Evolutionary conservation across 1,139 yeast species (phyloP).

Genomic region (Lodderomyces pseudojiufengensis): DNA sequence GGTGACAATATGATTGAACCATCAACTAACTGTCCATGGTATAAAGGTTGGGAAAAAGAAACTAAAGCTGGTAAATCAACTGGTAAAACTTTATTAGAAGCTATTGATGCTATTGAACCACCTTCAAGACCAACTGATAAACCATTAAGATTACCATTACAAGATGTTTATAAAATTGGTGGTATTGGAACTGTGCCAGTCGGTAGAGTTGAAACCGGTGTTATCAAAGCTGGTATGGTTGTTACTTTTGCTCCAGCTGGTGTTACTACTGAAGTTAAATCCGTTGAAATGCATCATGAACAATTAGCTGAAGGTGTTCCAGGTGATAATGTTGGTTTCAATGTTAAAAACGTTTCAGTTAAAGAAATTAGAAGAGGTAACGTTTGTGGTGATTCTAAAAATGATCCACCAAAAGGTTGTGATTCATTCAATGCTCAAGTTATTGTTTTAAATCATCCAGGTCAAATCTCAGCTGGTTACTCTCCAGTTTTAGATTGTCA

Average conservation of each 20-base stretch:
- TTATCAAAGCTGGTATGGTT: conserved; percentile 88
- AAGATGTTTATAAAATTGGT: conserved; percentile 91
- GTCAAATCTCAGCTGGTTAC: conserved; percentile 92
- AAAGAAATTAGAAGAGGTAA: conserved; percentile 94
- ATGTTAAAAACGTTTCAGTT: conserved; percentile 91
- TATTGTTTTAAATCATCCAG: conserved; percentile 89
- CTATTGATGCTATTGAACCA: conserved; percentile 84
- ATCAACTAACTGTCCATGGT: conserved; percentile 82
- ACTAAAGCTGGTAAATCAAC: conserved; percentile 74
- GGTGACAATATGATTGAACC: conserved; percentile 92
- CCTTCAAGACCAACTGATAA: conserved; percentile 83
- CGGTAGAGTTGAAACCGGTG: conserved; percentile 93
- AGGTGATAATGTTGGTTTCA: conserved; percentile 96
- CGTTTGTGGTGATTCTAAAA: conserved; percentile 94
- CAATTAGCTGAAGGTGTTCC: conserved; percentile 80
- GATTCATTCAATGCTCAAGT: conserved; percentile 87
- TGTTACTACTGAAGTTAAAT: conserved; percentile 90
- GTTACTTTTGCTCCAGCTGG: conserved; percentile 90
- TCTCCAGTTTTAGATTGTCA: conserved; percentile 92
- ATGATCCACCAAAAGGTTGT: conserved; percentile 86
- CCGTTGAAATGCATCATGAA: conserved; percentile 95
- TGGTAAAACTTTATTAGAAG: conserved; percentile 87
- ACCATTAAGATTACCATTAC: conserved; percentile 89
- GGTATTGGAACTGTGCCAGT: conserved; percentile 94
- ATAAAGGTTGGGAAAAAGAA: conserved; percentile 89